Evolutionary conservation across 768 basidiomycete genomes (phyloP).

Genomic region (Leucocoprinus leucothites): DNA sequence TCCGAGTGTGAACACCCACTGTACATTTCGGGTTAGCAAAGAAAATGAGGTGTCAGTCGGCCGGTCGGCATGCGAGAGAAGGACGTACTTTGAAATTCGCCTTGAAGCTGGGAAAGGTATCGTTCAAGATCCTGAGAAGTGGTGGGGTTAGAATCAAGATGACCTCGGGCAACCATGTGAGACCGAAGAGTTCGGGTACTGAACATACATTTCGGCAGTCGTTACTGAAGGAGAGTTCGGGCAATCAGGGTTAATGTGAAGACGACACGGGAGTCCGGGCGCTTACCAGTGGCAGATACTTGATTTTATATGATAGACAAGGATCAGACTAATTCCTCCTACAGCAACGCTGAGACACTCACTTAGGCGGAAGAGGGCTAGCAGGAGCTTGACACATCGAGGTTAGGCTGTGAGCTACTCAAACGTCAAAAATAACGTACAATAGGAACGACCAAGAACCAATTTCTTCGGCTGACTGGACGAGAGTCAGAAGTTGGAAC

Average conservation of each 20-base stretch:
- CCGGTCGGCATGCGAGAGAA: not conserved
- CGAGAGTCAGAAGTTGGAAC: not conserved
- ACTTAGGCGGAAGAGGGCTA: conserved; percentile 28
- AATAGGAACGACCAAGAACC: conserved; percentile 28
- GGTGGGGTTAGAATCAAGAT: not conserved
- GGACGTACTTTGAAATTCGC: conserved; percentile 18
- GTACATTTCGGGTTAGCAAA: not conserved
- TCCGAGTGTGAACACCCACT: conserved; percentile 57
- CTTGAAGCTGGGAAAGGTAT: conserved; percentile 13
- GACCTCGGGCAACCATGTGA: not conserved
- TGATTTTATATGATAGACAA: not conserved
- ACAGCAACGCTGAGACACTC: conserved; percentile 5
- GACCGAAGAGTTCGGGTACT: not conserved
- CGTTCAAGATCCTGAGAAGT: not conserved
- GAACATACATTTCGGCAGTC: conserved; percentile 27
- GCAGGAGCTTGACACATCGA: conserved; percentile 15
- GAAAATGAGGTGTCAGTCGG: not conserved
- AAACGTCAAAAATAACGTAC: conserved; percentile 17
- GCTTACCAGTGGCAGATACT: conserved; percentile 30
- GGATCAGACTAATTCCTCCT: not conserved
- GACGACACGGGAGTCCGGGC: too few species aligned
- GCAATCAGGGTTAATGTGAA: not conserved
- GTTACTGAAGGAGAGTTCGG: conserved; percentile 17
- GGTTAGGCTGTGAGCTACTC: not conserved
- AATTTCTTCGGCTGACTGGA: conserved; percentile 35